phyloP scores from a whole-genome alignment of 345 rosid species.

The Boechera stricta region DNA sequence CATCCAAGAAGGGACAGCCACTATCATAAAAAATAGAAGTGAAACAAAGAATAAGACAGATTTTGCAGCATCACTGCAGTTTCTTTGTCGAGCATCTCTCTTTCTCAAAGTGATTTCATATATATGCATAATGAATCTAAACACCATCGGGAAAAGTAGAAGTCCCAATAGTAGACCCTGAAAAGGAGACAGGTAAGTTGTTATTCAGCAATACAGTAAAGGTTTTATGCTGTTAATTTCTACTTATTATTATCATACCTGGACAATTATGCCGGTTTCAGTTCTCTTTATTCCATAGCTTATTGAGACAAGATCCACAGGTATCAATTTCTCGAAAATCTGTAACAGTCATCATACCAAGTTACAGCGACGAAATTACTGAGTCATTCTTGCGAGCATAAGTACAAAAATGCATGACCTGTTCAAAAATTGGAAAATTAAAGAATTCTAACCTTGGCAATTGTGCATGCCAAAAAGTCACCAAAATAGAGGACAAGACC shows the following conservation, averaged over 20 bases:
- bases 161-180: conserved; percentile 89
- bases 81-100: conserved; percentile 43
- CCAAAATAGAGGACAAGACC: conserved; percentile 93
- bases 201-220: conserved; percentile 24
- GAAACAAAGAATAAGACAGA: conserved; percentile 65
- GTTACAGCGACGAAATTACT: not conserved
- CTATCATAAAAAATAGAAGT: conserved; percentile 53
- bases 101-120: conserved; percentile 41
- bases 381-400: not conserved
- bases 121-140: conserved; percentile 54
- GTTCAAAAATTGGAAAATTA: conserved; percentile 24
- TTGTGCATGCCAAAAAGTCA: conserved; percentile 79
- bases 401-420: conserved; percentile 23
- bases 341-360: conserved; percentile 39
- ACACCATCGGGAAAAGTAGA: conserved; percentile 67
- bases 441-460: conserved; percentile 60
- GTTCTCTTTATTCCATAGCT: conserved; percentile 69
- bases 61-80: conserved; percentile 50
- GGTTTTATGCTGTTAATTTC: conserved; percentile 11
- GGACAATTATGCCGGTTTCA: conserved; percentile 79
- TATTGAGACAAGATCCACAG: conserved; percentile 53
- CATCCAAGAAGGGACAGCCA: conserved; percentile 82
- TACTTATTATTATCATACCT: conserved; percentile 52
- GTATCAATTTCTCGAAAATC: conserved; percentile 54
- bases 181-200: conserved; percentile 14